Evolutionary conservation across 179 eudicot genomes (phyloP).

Genomic region (Beta corolliflora): DNA sequence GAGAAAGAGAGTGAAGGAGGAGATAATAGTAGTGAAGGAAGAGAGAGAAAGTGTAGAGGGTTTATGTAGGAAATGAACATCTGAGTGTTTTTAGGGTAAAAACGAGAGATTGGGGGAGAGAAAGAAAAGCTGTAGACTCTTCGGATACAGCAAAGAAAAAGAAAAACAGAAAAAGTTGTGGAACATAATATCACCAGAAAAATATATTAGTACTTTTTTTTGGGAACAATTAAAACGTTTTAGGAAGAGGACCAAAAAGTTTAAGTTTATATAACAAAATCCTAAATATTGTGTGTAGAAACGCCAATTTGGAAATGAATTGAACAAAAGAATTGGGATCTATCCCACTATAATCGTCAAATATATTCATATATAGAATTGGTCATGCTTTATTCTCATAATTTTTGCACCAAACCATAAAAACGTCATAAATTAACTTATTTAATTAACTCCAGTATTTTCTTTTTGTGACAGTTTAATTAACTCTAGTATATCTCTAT

Average conservation of each 20-base stretch:
- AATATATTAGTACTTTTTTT: not conserved
- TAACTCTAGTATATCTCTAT: too few species aligned
- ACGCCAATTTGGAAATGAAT: too few species aligned
- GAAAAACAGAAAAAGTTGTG: not conserved
- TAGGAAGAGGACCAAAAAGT: not conserved
- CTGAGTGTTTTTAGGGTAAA: slow-evolving; percentile 30
- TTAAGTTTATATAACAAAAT: not conserved
- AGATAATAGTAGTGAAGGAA: slow-evolving; percentile 7
- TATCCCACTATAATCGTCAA: too few species aligned
- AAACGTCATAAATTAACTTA: too few species aligned
- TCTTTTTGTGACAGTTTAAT: too few species aligned
- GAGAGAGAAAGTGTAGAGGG: slow-evolving; percentile 27
- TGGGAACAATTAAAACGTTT: not conserved
- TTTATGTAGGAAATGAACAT: slow-evolving; percentile 39
- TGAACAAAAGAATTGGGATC: too few species aligned
- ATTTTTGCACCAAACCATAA: too few species aligned
- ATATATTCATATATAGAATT: too few species aligned
- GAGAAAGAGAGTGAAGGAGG: slow-evolving; percentile 12
- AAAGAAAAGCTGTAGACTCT: slow-evolving; percentile 24
- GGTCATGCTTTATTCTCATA: too few species aligned
- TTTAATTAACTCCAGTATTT: too few species aligned
- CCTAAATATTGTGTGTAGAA: too few species aligned
- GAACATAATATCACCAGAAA: slow-evolving; percentile 12
- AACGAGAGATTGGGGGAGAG: slow-evolving; percentile 32
- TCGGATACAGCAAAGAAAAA: slow-evolving; percentile 15